Conservation (phyloP, 2,329 filamentous ascomycete species). For the Delphinella strobiligena region DNA sequence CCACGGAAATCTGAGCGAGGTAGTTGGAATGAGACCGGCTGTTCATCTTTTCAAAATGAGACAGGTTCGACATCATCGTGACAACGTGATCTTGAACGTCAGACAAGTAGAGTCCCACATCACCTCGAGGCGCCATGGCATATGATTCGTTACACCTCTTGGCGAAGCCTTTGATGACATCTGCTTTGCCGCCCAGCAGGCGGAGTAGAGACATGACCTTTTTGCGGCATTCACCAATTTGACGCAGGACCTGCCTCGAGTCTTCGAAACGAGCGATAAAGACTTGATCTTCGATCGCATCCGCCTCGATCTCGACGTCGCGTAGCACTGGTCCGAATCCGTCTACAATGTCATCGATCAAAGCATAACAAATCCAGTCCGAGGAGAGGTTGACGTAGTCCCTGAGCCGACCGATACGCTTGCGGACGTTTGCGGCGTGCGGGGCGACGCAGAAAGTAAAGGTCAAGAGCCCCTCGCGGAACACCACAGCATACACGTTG, state of each 20-base stretch:
- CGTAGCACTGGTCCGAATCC: conserved; percentile 83
- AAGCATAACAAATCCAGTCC: conserved; percentile 97
- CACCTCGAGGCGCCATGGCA: conserved; percentile 85
- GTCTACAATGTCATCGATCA: conserved; percentile 98
- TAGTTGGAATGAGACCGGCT: conserved; percentile 92
- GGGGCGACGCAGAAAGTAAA: conserved; percentile 85
- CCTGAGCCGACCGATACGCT: conserved; percentile 81
- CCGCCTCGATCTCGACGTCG: conserved; percentile 76
- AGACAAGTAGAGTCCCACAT: conserved; percentile 90
- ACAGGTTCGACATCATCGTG: conserved; percentile 95
- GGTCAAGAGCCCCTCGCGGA: conserved; percentile 85
- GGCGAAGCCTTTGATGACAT: conserved; percentile 92
- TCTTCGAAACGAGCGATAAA: conserved; percentile 87
- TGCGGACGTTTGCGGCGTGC: conserved; percentile 79
- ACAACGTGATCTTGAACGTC: conserved; percentile 99
- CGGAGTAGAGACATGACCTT: conserved; percentile 90
- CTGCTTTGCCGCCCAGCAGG: conserved; percentile 90
- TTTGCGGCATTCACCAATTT: conserved; percentile 83
- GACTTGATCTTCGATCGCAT: conserved; percentile 88
- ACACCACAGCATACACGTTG: conserved; percentile 94
- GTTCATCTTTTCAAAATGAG: conserved; percentile 96
- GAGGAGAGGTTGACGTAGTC: conserved; percentile 91
- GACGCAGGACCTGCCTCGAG: conserved; percentile 72
- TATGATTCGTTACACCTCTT: conserved; percentile 99
- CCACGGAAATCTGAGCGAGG: conserved; percentile 83